These are phyloP conservation scores for Oryza officinalis DNA, from an alignment of 176 grass and related monocot species.

Conservation along the genomic window DNA sequence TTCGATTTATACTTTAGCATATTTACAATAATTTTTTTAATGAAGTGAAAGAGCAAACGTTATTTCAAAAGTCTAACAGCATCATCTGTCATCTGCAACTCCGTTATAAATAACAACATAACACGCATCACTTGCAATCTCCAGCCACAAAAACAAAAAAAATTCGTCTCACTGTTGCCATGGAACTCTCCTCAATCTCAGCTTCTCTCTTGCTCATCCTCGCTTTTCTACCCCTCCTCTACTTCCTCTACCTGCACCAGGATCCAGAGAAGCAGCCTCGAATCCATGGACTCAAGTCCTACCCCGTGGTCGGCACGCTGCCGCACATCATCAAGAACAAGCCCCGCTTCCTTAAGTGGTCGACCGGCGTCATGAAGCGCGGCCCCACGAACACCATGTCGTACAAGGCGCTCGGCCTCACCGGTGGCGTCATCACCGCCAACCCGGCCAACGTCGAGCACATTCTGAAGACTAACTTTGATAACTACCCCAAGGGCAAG, in stretches of 20 bases:
- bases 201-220: conserved; percentile 23
- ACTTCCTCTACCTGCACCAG: conserved; percentile 26
- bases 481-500: conserved; percentile 65
- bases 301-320: conserved; percentile 52
- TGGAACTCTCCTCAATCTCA: conserved; percentile 39
- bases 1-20: no score
- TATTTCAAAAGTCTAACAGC: no score
- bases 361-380: conserved; percentile 34
- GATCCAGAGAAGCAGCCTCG: conserved; percentile 28
- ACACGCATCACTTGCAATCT: no score
- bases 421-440: conserved; percentile 47
- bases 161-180: neutral
- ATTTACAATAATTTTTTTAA: no score
- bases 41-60: no score
- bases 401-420: conserved; percentile 40
- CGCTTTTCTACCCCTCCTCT: conserved; percentile 15
- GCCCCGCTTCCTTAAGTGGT: conserved; percentile 59
- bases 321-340: conserved; percentile 55
- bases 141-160: no score
- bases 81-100: no score
- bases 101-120: no score
- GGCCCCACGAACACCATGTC: conserved; percentile 62
- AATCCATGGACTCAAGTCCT: conserved; percentile 30
- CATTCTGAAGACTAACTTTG: conserved; percentile 51
- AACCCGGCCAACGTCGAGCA: conserved; percentile 65